Evolutionary conservation across 2,329 filamentous ascomycete species (phyloP).

Genomic region (Ophiostoma tasmaniense): DNA sequence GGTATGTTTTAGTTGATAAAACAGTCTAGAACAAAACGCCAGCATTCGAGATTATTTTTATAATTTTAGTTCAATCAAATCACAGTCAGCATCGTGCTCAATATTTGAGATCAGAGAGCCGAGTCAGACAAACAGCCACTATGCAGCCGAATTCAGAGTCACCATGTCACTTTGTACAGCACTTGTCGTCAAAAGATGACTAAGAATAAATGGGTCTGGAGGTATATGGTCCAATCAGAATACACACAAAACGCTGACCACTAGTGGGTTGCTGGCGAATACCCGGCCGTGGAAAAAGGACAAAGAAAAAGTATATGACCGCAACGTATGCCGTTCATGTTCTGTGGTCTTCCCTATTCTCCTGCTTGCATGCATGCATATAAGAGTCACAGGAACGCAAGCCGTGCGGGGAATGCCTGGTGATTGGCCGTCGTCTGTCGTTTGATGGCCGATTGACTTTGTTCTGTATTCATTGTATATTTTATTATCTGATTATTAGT

Average conservation of each 20-base stretch:
- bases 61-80: neutral
- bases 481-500: neutral
- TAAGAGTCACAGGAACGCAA: neutral
- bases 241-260: neutral
- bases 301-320: neutral
- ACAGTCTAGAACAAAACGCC: neutral
- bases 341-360: neutral
- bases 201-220: neutral
- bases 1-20: neutral
- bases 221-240: neutral
- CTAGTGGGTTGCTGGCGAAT: neutral
- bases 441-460: neutral
- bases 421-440: neutral
- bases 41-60: neutral
- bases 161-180: no score
- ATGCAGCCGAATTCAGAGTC: neutral
- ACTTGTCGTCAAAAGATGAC: neutral
- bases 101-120: neutral
- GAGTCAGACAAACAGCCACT: neutral
- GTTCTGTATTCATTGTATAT: neutral
- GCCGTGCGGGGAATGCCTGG: neutral
- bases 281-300: neutral
- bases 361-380: neutral
- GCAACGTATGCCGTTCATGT: neutral
- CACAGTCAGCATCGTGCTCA: neutral